Evolutionary conservation across 2,329 filamentous ascomycete species (phyloP).

Genomic region (Gyromitra esculenta): DNA sequence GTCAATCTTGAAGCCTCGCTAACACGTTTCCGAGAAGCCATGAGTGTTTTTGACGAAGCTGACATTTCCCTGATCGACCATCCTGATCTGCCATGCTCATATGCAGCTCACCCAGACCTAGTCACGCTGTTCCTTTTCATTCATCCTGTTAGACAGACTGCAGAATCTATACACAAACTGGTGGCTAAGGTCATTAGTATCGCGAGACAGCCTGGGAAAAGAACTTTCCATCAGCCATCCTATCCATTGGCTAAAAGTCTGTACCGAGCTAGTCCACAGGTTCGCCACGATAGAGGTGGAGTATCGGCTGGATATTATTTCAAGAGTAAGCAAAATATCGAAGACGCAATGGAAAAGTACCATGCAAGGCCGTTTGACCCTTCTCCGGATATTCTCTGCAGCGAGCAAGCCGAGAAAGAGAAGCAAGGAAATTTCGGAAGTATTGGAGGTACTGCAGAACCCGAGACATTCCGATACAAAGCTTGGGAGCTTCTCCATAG

Average conservation of each 20-base stretch:
- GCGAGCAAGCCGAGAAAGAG: slow-evolving; percentile 33
- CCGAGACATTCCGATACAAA: slow-evolving; percentile 63
- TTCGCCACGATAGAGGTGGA: slow-evolving; percentile 69
- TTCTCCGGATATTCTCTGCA: slow-evolving; percentile 37
- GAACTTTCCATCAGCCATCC: slow-evolving; percentile 65
- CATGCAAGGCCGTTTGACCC: slow-evolving; percentile 59
- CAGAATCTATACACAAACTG: slow-evolving; percentile 64
- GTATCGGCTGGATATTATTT: slow-evolving; percentile 66
- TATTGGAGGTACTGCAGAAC: slow-evolving; percentile 58
- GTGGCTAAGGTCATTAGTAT: slow-evolving; percentile 65
- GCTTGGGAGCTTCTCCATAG: slow-evolving; percentile 66
- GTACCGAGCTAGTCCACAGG: slow-evolving; percentile 67
- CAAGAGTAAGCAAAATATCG: slow-evolving; percentile 60
- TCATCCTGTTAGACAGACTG: slow-evolving; percentile 67
- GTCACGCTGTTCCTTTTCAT: slow-evolving; percentile 68
- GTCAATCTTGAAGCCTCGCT: slow-evolving; percentile 11
- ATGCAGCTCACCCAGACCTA: slow-evolving; percentile 65
- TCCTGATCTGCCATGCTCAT: slow-evolving; percentile 63
- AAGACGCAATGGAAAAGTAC: slow-evolving; percentile 61
- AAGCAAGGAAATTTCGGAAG: neutral
- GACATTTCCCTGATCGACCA: slow-evolving; percentile 65
- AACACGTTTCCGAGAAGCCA: slow-evolving; percentile 62
- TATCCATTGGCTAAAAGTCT: slow-evolving; percentile 68
- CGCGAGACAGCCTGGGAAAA: slow-evolving; percentile 62
- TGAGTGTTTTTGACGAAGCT: slow-evolving; percentile 64